These are phyloP conservation scores for Termitomyces sp. DNA, from an alignment of 768 basidiomycete genomes.

Conservation along the genomic window DNA sequence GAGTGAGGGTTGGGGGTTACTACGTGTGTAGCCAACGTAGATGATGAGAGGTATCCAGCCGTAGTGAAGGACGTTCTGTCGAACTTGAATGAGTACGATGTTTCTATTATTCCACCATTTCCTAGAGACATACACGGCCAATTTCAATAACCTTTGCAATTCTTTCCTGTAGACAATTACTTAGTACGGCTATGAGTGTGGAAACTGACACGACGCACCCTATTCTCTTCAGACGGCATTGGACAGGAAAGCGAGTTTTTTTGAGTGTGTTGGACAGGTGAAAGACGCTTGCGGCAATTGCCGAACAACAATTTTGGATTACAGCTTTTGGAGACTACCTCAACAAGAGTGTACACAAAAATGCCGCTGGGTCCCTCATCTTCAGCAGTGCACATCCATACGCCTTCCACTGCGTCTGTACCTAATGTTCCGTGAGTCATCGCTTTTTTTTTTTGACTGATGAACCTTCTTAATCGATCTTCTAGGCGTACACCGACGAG, in stretches of 20 bases:
- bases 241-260: conserved; percentile 14
- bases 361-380: conserved; percentile 50
- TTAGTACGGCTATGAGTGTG: neutral
- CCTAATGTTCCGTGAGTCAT: conserved; percentile 36
- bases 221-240: conserved; percentile 92
- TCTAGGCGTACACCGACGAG: conserved; percentile 65
- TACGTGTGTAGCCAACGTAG: conserved; percentile 89
- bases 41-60: conserved; percentile 97
- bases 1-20: conserved; percentile 90
- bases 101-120: too few species aligned
- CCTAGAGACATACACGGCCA: conserved; percentile 58
- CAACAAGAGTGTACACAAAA: conserved; percentile 7
- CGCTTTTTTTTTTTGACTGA: neutral
- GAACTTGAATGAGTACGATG: conserved; percentile 1
- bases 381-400: conserved; percentile 48
- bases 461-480: conserved; percentile 6
- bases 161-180: conserved; percentile 56
- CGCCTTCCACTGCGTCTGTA: conserved; percentile 25
- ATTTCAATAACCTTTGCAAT: conserved; percentile 79
- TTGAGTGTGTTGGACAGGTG: conserved; percentile 6
- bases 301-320: conserved; percentile 35
- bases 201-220: conserved; percentile 40
- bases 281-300: conserved; percentile 30
- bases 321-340: conserved; percentile 2
- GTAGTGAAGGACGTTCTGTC: conserved; percentile 86